A percentile compares a stretch with the other conserved stretches of the same genome.
Evolutionary conservation across 2,329 filamentous ascomycete species (phyloP).

Genomic region (Hyphodiscus sp.): DNA sequence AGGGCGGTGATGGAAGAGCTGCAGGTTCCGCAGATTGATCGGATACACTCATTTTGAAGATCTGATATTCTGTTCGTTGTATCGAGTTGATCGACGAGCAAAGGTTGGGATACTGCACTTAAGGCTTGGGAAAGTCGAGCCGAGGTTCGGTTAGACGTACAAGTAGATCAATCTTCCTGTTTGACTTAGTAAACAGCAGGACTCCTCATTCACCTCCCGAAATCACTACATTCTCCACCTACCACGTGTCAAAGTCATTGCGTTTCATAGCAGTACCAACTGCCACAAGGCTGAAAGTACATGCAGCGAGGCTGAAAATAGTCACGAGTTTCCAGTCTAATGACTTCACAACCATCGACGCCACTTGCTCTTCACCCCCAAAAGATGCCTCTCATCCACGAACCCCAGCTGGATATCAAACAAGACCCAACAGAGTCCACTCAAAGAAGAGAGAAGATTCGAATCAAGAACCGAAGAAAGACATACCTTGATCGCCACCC

Average conservation of each 20-base stretch:
- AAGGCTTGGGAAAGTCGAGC: background rate
- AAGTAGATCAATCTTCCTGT: background rate
- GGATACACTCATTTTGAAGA: slow-evolving; percentile 12
- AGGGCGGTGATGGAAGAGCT: slow-evolving; percentile 37
- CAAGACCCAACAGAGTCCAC: slow-evolving; percentile 5
- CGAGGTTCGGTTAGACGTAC: slow-evolving; percentile 2
- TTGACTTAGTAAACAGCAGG: background rate
- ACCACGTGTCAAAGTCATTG: background rate
- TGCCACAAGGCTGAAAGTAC: background rate
- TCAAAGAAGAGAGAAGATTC: slow-evolving; percentile 21
- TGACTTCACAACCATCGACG: background rate
- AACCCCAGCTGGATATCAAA: slow-evolving; percentile 1
- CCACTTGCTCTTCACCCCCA: slow-evolving; percentile 5
- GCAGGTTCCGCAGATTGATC: background rate
- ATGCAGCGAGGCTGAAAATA: background rate
- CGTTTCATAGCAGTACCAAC: background rate
- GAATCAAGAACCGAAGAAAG: slow-evolving; percentile 29
- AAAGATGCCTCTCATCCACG: slow-evolving; percentile 25
- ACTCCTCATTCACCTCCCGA: background rate
- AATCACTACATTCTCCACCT: too few relatives aligned
- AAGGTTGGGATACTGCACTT: background rate
- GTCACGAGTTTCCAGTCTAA: background rate
- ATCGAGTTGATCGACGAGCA: background rate
- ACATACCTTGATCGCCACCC: slow-evolving; percentile 30
- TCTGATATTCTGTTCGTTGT: background rate